Percentiles rank a stretch among this genome's conserved stretches.
These are phyloP conservation scores for Pistacia vera DNA, from an alignment of 345 rosid genomes.

Conservation along the genomic window DNA sequence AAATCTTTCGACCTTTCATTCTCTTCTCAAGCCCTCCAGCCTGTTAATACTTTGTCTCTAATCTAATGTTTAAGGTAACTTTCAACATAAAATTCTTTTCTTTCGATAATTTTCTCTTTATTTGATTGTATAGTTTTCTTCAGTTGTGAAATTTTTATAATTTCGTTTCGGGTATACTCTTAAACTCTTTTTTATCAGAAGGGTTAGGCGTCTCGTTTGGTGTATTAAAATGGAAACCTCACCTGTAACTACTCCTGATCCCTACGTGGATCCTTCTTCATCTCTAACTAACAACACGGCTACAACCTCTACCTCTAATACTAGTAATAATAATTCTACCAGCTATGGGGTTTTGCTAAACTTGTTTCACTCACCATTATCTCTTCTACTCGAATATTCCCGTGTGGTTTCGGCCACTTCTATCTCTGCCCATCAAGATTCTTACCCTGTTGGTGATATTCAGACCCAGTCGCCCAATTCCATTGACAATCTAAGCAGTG, in stretches of 20 bases:
- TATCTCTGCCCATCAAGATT: neutral
- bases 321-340: slow-evolving; percentile 12
- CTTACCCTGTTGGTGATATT: slow-evolving; percentile 12
- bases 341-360: slow-evolving; percentile 30
- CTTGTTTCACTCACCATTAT: slow-evolving; percentile 35
- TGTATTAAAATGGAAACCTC: slow-evolving; percentile 18
- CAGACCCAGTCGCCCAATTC: slow-evolving; percentile 23
- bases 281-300: neutral
- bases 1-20: neutral
- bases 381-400: slow-evolving; percentile 37
- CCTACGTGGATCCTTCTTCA: neutral
- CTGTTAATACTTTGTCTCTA: neutral
- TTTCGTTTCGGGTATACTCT: neutral
- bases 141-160: neutral
- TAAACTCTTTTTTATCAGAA: no score
- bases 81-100: neutral
- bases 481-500: neutral
- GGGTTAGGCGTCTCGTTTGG: neutral
- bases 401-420: slow-evolving; percentile 22
- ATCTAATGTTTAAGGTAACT: neutral
- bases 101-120: neutral
- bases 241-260: neutral
- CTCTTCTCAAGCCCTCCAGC: neutral
- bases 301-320: neutral
- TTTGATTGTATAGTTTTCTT: no score